A percentile compares a stretch with the other conserved stretches of the same genome.
phyloP scores from a whole-genome alignment of 2,329 filamentous ascomycete genomes.

The Camptophora hylomeconis region DNA sequence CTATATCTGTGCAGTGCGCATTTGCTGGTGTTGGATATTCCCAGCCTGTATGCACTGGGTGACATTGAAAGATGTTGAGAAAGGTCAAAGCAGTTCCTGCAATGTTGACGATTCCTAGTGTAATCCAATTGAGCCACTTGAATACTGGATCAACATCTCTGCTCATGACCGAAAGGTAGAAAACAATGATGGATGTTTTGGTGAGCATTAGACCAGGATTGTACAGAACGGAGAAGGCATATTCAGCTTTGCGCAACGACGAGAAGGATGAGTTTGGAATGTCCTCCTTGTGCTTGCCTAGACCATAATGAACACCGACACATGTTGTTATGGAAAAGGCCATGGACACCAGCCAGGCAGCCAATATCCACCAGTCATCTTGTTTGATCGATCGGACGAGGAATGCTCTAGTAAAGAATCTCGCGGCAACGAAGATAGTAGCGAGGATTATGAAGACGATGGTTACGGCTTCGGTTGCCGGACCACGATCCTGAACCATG shows the following conservation, averaged over 20 bases:
- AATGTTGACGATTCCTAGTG: conserved; percentile 63
- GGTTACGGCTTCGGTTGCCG: conserved; percentile 29
- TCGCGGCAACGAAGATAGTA: conserved; percentile 60
- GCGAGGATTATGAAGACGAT: conserved; percentile 46
- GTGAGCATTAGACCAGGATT: conserved; percentile 31
- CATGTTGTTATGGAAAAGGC: conserved; percentile 35
- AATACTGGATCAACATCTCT: conserved; percentile 68
- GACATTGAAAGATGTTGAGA: conserved; percentile 78
- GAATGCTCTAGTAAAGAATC: conserved; percentile 57
- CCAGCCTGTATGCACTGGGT: conserved; percentile 60
- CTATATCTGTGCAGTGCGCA: conserved; percentile 46
- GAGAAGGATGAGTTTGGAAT: conserved; percentile 21
- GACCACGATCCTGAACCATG: conserved; percentile 20
- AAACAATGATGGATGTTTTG: conserved; percentile 84
- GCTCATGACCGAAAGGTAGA: conserved; percentile 60
- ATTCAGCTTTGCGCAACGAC: conserved; percentile 36
- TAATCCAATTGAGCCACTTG: conserved; percentile 67
- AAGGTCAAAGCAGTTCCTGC: conserved; percentile 70
- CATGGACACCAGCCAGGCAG: conserved; percentile 55
- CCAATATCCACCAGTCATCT: conserved; percentile 71
- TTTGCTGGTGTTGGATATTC: conserved; percentile 29
- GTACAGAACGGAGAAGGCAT: conserved; percentile 49
- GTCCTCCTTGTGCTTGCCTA: conserved; percentile 29
- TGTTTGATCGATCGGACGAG: conserved; percentile 59
- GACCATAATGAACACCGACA: conserved; percentile 29